Conservation (phyloP, 129 eudicot species). For the Flaveria linearis region DNA sequence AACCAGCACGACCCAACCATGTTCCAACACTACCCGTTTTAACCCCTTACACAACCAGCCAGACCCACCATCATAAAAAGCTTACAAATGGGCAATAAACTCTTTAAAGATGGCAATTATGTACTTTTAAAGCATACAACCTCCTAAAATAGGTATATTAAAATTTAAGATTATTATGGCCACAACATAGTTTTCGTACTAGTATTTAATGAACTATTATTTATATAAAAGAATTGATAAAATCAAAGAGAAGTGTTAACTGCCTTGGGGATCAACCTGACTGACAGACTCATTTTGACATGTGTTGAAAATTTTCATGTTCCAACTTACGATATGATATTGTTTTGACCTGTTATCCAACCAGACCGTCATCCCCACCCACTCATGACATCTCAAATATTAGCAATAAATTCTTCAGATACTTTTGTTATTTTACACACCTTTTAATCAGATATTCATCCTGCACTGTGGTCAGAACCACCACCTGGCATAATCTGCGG, state of each 20-base stretch:
- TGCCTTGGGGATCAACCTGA: neutral
- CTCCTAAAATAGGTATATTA: too few species aligned
- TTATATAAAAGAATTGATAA: neutral
- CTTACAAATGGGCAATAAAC: neutral
- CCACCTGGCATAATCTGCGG: conserved; percentile 75
- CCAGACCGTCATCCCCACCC: neutral
- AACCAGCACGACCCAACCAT: neutral
- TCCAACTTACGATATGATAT: neutral
- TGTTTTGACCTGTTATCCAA: neutral
- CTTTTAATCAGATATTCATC: conserved; percentile 62
- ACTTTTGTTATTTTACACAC: conserved; percentile 28
- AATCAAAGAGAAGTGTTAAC: neutral
- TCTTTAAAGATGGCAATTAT: neutral
- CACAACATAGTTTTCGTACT: neutral
- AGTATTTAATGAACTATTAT: neutral
- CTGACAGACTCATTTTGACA: too few species aligned
- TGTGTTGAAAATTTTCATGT: neutral
- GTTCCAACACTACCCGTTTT: neutral
- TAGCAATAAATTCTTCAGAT: neutral
- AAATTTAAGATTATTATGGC: too few species aligned
- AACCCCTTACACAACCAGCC: neutral
- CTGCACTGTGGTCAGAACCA: conserved; percentile 75
- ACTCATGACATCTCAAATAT: neutral
- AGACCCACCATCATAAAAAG: neutral
- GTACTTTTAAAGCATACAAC: too few species aligned